A percentile compares a stretch with the other conserved stretches of the same genome.
Conservation (phyloP, 2,329 filamentous ascomycete species). For the Mollisiaceae sp. region DNA sequence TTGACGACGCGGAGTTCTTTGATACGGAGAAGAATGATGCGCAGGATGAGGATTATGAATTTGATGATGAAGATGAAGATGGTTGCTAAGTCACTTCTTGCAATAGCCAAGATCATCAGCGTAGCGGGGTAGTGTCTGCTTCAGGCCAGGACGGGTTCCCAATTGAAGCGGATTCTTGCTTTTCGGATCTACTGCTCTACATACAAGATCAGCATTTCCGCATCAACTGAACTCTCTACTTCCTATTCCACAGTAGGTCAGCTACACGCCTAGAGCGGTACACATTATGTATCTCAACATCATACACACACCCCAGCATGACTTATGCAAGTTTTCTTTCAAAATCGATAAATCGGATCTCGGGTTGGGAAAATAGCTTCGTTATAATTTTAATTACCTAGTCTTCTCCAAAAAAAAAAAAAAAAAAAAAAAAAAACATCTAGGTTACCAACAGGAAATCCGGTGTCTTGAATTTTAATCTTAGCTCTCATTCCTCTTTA, state of each 20-base stretch:
- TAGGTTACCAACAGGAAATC: background rate
- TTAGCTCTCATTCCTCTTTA: background rate
- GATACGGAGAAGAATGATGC: background rate
- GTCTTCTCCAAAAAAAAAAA: background rate
- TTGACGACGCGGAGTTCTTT: background rate
- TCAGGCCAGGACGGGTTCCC: too few species aligned
- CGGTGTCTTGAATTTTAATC: background rate
- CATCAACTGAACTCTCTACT: background rate
- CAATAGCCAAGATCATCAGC: too few species aligned
- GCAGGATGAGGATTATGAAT: background rate
- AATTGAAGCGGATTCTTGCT: background rate
- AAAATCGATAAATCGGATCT: background rate
- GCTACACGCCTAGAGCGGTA: background rate
- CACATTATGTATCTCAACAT: background rate
- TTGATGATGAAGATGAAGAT: background rate
- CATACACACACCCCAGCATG: background rate
- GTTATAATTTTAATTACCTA: background rate
- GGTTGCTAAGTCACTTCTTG: too few species aligned
- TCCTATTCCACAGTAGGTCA: too few species aligned
- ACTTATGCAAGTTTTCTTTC: background rate
- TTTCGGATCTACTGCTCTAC: background rate
- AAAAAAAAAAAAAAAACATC: background rate
- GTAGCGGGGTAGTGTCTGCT: too few species aligned
- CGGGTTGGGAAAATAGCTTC: background rate
- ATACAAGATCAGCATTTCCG: background rate